Base-by-base conservation (phyloP, 352 stramenopile genomes). In the Pythium phragmitis region DNA sequence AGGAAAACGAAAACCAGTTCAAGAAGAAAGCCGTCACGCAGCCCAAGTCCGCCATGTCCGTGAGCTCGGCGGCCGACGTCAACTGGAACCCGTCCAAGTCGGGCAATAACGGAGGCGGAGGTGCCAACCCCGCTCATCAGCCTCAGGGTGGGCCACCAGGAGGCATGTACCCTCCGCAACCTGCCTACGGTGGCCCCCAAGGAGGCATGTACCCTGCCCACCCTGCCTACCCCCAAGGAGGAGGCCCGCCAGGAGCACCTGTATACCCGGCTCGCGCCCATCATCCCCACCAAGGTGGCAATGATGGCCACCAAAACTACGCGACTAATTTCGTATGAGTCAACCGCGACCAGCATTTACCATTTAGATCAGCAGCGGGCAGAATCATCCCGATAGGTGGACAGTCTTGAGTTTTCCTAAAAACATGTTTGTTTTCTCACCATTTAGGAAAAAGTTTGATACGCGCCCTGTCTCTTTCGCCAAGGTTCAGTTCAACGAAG, bases 241-340 rank as follows among this genome's bases (percentile, higher is more conserved):
- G 42, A 7, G 41, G 41, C 42, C 37, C 37, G 37, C 37, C 9
- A 17, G 37, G 37, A 42, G 37, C 11, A 12, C 37, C 37, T 9
- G 37, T 42, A 3, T 42, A 42, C 14, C 37, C 37, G 9, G 37
- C 37, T 42, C 37, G 11, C 2, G 37, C 9, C 37, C 37, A 42
- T 17, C 55, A 62, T 17, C 43, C 55, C 5, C 55, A 62, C 46
- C 55, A 62, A 36, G 55, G 55, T 26, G 57, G 57, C 23, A 28
- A 50, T 7, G 28, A 2, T 43, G 26, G 28, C 8, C 23, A 56
- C 19, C 39, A 19, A 17, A 70, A 70, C 52, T 70, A 70, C 57
- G 45, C 57, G 14, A 70, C 64, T 21, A 70, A 70, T 59, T 70
- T 70, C 33, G 57, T 70, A 54, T 70, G 60, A 56, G 36, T 14